A percentile compares a stretch with the other conserved stretches of the same genome.
Conservation (phyloP, 805 yeast genomes). For the Metschnikowia chrysomelidarum region DNA sequence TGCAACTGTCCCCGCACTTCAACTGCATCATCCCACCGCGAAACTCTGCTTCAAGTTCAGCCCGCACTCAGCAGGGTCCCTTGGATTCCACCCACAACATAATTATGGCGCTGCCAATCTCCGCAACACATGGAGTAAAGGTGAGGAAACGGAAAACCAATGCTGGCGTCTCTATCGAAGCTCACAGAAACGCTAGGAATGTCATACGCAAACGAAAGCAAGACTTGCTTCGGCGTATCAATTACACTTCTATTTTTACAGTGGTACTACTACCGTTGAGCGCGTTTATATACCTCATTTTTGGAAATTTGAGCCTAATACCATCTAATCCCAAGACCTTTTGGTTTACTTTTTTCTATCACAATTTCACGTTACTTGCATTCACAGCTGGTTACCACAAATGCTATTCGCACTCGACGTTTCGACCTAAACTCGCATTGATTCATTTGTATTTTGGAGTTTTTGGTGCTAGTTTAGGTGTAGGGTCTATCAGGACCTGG, state of each 20-base stretch:
- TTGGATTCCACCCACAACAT: not conserved
- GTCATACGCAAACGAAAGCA: constrained; percentile 35
- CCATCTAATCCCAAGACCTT: constrained; percentile 31
- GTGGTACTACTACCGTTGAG: constrained; percentile 35
- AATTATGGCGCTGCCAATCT: constrained; percentile 4
- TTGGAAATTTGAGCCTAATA: constrained; percentile 21
- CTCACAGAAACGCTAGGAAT: constrained; percentile 26
- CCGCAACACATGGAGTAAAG: constrained; percentile 16
- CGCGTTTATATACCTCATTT: constrained; percentile 27
- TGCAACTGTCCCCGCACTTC: too few relatives aligned
- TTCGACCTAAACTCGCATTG: constrained; percentile 27
- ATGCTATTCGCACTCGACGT: constrained; percentile 40
- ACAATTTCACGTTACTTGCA: constrained; percentile 37
- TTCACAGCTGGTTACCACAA: constrained; percentile 45
- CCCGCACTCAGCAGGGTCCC: constrained; percentile 3
- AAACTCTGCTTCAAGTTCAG: constrained; percentile 1
- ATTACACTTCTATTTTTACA: constrained; percentile 33
- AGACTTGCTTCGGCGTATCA: constrained; percentile 36
- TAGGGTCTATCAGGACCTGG: constrained; percentile 80
- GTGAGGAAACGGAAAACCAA: constrained; percentile 26
- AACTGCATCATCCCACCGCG: too few relatives aligned
- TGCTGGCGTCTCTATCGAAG: constrained; percentile 14
- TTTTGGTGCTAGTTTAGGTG: constrained; percentile 68
- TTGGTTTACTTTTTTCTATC: constrained; percentile 31
- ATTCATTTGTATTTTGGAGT: constrained; percentile 52